These are phyloP conservation scores for Bathelium albidoporum DNA, from an alignment of 495 filamentous ascomycete genomes.

Conservation along the genomic window DNA sequence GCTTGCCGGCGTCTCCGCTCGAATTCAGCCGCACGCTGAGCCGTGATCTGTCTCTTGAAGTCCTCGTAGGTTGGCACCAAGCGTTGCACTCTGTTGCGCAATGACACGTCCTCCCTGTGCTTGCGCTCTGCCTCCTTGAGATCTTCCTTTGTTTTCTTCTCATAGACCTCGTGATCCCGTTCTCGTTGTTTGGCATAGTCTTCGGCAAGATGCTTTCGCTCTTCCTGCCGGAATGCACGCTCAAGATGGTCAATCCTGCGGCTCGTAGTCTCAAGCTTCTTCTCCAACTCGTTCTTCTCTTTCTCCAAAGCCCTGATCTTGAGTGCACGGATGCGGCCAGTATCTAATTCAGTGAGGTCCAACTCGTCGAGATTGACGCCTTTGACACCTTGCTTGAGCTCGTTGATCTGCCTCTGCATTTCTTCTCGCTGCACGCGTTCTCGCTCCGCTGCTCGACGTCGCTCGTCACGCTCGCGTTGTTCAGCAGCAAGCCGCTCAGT, in stretches of 20 bases:
- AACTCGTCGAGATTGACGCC: slow-evolving; percentile 68
- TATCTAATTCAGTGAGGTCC: slow-evolving; percentile 77
- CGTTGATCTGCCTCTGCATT: slow-evolving; percentile 88
- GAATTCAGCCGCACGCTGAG: slow-evolving; percentile 87
- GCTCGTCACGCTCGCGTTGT: slow-evolving; percentile 79
- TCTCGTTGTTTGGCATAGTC: slow-evolving; percentile 82
- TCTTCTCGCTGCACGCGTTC: slow-evolving; percentile 88
- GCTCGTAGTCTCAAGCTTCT: slow-evolving; percentile 79
- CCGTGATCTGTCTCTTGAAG: slow-evolving; percentile 68
- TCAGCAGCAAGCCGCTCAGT: slow-evolving; percentile 78
- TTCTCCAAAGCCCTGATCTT: slow-evolving; percentile 93
- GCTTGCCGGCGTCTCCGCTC: slow-evolving; percentile 84
- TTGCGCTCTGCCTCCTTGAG: slow-evolving; percentile 72
- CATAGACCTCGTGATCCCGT: slow-evolving; percentile 68
- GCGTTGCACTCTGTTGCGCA: slow-evolving; percentile 81
- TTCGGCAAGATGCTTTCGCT: slow-evolving; percentile 76
- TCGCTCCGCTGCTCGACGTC: slow-evolving; percentile 79
- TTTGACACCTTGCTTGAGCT: slow-evolving; percentile 71
- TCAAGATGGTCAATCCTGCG: slow-evolving; percentile 97
- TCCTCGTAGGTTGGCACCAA: slow-evolving; percentile 70
- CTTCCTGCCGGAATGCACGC: slow-evolving; percentile 90
- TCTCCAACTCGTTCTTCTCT: slow-evolving; percentile 88
- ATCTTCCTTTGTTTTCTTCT: slow-evolving; percentile 62
- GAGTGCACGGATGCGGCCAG: slow-evolving; percentile 77
- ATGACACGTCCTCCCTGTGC: slow-evolving; percentile 78